These are phyloP conservation scores for Lactarius quietus DNA, from an alignment of 768 basidiomycete genomes.

Conservation along the genomic window DNA sequence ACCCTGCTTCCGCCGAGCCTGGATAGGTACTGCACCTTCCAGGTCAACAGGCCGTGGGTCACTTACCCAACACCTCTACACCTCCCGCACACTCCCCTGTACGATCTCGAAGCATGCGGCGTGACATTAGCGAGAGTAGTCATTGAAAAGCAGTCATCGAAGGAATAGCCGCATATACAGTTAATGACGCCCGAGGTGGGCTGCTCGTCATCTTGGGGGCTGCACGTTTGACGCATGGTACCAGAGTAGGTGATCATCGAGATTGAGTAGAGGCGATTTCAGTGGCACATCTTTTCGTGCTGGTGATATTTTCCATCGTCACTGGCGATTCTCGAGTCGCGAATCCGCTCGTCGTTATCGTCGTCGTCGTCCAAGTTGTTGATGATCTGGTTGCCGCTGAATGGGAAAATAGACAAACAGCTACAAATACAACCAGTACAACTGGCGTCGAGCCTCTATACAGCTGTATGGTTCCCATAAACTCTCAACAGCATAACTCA, in stretches of 20 bases:
- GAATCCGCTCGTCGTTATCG: not conserved
- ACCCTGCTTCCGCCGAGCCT: conserved; percentile 39
- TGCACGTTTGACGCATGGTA: conserved; percentile 41
- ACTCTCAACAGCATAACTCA: too few relatives aligned
- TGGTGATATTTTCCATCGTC: not conserved
- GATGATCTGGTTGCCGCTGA: not conserved
- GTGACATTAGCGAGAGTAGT: conserved; percentile 81
- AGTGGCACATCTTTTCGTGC: conserved; percentile 49
- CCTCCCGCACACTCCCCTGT: conserved; percentile 59
- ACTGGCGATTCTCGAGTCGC: not conserved
- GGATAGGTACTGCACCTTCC: conserved; percentile 46
- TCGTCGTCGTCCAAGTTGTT: not conserved
- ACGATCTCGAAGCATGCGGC: conserved; percentile 69
- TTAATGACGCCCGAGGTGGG: conserved; percentile 45
- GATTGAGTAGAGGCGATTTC: conserved; percentile 54
- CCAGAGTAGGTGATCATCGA: conserved; percentile 38
- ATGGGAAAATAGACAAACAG: conserved; percentile 14
- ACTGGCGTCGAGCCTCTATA: too few relatives aligned
- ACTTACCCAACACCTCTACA: conserved; percentile 74
- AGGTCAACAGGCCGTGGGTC: conserved; percentile 47
- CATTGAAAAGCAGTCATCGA: conserved; percentile 83
- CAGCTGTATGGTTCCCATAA: too few relatives aligned
- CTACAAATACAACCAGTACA: conserved; percentile 5
- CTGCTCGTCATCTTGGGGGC: conserved; percentile 26
- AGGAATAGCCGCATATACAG: conserved; percentile 70